phyloP scores from a whole-genome alignment of 495 filamentous ascomycete genomes.

The Xylaria acuta region DNA sequence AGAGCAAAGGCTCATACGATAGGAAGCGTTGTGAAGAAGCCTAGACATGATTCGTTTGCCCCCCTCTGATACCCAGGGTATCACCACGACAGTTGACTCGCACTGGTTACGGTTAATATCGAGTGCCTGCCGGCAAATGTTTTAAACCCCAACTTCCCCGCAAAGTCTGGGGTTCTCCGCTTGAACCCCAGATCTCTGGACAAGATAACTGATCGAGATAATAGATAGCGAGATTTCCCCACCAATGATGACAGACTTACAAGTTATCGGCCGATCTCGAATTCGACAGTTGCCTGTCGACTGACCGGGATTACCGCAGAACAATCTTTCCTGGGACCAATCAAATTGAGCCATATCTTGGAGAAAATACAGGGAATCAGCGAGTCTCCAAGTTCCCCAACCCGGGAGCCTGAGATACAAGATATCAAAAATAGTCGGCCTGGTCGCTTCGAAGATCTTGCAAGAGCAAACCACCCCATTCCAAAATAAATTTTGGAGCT shows the following conservation, averaged over 20 bases:
- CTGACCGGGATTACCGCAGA: background rate
- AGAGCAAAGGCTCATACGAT: background rate
- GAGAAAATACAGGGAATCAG: constrained; percentile 2
- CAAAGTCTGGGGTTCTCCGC: constrained; percentile 16
- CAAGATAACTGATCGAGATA: background rate
- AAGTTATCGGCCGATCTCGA: background rate
- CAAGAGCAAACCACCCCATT: background rate
- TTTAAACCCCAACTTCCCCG: constrained; percentile 17
- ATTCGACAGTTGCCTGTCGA: background rate
- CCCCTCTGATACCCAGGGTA: background rate
- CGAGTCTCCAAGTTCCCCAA: constrained; percentile 19
- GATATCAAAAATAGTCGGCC: background rate
- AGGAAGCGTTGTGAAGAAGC: background rate
- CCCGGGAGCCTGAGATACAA: background rate
- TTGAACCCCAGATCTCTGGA: background rate
- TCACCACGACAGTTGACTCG: background rate
- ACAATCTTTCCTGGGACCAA: background rate
- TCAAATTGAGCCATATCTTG: background rate
- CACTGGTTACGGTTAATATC: constrained; percentile 19
- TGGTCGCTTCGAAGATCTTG: background rate
- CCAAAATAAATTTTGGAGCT: background rate
- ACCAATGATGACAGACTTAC: constrained; percentile 6
- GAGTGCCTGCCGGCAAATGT: constrained; percentile 14
- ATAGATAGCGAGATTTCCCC: constrained; percentile 10
- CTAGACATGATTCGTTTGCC: background rate